Evolutionary conservation across 2,329 filamentous ascomycete species (phyloP).

Genomic region (Aspergillus aculeatinus): DNA sequence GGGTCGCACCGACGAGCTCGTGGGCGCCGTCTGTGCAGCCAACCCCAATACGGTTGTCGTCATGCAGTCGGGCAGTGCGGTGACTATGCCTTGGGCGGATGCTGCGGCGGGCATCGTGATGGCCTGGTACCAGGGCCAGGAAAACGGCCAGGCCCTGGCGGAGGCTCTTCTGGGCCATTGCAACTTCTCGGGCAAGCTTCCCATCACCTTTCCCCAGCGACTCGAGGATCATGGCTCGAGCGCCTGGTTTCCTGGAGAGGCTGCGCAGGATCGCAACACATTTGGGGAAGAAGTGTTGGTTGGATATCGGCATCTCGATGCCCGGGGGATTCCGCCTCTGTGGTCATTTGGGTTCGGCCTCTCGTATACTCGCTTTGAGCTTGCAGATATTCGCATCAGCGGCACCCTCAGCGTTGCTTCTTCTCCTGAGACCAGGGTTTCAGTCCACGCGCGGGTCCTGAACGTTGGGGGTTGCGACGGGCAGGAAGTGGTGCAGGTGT

Average conservation of each 20-base stretch:
- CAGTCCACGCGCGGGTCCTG: not conserved
- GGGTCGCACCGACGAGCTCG: slow-evolving; percentile 8
- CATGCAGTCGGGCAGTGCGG: slow-evolving; percentile 9
- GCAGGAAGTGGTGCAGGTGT: slow-evolving; percentile 11
- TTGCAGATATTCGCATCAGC: not conserved
- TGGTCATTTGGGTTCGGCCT: slow-evolving; percentile 75
- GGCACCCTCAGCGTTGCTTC: not conserved
- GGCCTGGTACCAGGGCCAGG: slow-evolving; percentile 69
- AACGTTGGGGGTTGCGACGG: slow-evolving; percentile 5
- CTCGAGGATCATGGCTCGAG: slow-evolving; percentile 68
- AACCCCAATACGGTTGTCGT: slow-evolving; percentile 15
- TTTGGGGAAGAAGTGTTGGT: slow-evolving; percentile 74
- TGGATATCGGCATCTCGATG: slow-evolving; percentile 72
- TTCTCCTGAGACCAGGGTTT: not conserved
- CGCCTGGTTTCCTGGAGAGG: slow-evolving; percentile 70
- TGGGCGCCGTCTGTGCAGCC: slow-evolving; percentile 10
- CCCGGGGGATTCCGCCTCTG: slow-evolving; percentile 56
- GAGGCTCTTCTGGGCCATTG: slow-evolving; percentile 64
- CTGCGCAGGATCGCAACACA: slow-evolving; percentile 57
- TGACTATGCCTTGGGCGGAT: slow-evolving; percentile 61
- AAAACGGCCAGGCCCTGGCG: slow-evolving; percentile 66
- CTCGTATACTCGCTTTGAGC: slow-evolving; percentile 67
- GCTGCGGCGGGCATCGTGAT: slow-evolving; percentile 67
- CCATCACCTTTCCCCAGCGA: slow-evolving; percentile 60
- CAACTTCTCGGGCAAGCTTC: slow-evolving; percentile 68